Percentiles rank a stretch among this genome's conserved stretches.
Conservation (phyloP, 805 yeast genomes). For the Wickerhamiella vanderwaltii region DNA sequence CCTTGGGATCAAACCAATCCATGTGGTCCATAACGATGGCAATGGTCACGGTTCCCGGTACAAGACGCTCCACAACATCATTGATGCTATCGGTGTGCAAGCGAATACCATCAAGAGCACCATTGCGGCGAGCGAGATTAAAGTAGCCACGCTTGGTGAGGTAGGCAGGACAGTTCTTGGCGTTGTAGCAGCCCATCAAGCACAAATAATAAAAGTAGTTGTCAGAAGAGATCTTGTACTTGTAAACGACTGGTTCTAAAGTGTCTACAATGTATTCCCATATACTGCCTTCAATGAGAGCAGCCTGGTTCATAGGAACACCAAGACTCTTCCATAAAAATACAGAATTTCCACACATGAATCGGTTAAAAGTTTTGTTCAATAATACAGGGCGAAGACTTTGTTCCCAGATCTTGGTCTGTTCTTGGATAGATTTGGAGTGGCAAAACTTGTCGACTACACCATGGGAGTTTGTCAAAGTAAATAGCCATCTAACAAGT, state of each 20-base stretch:
- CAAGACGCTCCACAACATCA: slow-evolving; percentile 59
- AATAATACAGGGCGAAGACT: slow-evolving; percentile 56
- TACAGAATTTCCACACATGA: slow-evolving; percentile 69
- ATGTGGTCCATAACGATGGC: slow-evolving; percentile 84
- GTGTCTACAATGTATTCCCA: slow-evolving; percentile 64
- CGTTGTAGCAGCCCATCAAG: slow-evolving; percentile 47
- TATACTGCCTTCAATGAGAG: slow-evolving; percentile 64
- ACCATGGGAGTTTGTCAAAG: slow-evolving; percentile 33
- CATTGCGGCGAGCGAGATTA: slow-evolving; percentile 34
- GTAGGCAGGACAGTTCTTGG: slow-evolving; percentile 63
- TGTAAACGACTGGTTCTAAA: slow-evolving; percentile 56
- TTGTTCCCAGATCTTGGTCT: slow-evolving; percentile 48
- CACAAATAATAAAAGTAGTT: slow-evolving; percentile 70
- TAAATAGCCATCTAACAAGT: slow-evolving; percentile 49
- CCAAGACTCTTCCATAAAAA: slow-evolving; percentile 83
- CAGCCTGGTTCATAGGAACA: slow-evolving; percentile 77
- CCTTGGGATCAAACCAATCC: slow-evolving; percentile 76
- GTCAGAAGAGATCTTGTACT: slow-evolving; percentile 53
- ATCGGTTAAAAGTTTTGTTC: slow-evolving; percentile 53
- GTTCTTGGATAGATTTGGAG: slow-evolving; percentile 49
- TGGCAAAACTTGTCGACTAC: slow-evolving; percentile 42
- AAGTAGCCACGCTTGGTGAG: slow-evolving; percentile 48
- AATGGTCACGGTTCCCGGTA: slow-evolving; percentile 51
- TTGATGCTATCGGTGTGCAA: slow-evolving; percentile 69
- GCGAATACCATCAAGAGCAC: slow-evolving; percentile 58